Evolutionary conservation across 208 protist species (phyloP).

Genomic region (Trypanosoma boissoni): DNA sequence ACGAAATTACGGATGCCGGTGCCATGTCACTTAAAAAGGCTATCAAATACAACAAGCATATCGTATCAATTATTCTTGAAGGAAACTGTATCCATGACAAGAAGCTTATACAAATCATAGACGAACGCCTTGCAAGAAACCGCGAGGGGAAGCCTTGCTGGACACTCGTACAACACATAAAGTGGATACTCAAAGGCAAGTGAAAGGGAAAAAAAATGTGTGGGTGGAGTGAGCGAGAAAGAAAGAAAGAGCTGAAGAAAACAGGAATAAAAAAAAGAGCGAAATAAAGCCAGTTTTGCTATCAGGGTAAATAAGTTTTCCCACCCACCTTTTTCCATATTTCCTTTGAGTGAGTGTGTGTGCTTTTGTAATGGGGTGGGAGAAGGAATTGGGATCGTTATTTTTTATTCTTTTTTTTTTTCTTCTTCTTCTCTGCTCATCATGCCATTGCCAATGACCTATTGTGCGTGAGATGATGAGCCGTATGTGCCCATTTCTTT

Average conservation of each 20-base stretch:
- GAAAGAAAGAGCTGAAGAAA: conserved; percentile 1
- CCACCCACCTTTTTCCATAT: too few species aligned
- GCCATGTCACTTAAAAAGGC: conserved; percentile 39
- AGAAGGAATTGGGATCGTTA: too few species aligned
- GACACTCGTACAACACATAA: conserved; percentile 7
- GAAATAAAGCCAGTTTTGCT: too few species aligned
- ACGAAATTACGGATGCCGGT: conserved; percentile 46
- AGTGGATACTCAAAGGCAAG: conserved; percentile 13
- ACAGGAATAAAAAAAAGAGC: too few species aligned
- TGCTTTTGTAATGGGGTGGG: too few species aligned
- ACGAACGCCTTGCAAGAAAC: conserved; percentile 34
- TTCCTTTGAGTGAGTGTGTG: too few species aligned
- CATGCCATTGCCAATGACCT: too few species aligned
- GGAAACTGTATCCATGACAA: conserved; percentile 31
- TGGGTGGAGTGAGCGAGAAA: background rate
- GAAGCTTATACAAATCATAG: conserved; percentile 25
- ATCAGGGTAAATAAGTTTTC: too few species aligned
- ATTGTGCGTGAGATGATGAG: too few species aligned
- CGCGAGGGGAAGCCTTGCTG: conserved; percentile 19
- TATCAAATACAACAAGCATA: conserved; percentile 39
- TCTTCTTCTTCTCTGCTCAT: too few species aligned
- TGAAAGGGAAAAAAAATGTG: background rate
- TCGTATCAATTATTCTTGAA: conserved; percentile 30
- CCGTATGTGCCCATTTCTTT: too few species aligned
- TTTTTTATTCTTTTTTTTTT: too few species aligned